Conservation (phyloP, 192 early-diverging fungal genomes). For the Backusella macrospora region DNA sequence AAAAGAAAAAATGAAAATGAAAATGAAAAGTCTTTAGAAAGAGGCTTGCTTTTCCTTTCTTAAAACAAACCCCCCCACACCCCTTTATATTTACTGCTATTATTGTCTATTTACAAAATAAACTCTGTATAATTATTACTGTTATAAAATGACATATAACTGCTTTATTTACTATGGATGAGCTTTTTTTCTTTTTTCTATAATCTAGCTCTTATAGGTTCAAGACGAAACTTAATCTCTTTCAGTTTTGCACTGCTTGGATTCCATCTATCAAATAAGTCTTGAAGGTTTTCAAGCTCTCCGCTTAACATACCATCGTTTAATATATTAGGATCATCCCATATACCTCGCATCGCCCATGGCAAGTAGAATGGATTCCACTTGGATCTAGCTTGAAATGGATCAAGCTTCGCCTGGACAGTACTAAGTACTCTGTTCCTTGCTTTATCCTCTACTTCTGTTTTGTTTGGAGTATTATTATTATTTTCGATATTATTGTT, state of each 20-base stretch:
- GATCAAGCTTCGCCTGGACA: slow-evolving; percentile 40
- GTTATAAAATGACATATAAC: not conserved
- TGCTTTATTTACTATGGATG: not conserved
- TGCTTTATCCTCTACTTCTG: not conserved
- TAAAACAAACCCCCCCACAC: not conserved
- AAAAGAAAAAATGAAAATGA: not conserved
- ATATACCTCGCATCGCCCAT: slow-evolving; percentile 88
- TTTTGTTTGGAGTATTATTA: not conserved
- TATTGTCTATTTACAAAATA: not conserved
- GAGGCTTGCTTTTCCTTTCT: not conserved
- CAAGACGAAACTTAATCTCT: slow-evolving; percentile 91
- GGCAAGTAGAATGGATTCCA: slow-evolving; percentile 92
- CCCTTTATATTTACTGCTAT: not conserved
- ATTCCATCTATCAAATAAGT: slow-evolving; percentile 81
- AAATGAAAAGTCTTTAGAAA: slow-evolving; percentile 4
- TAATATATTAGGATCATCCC: slow-evolving; percentile 68
- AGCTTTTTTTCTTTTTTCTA: slow-evolving; percentile 26
- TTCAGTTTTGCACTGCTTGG: slow-evolving; percentile 69
- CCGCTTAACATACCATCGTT: slow-evolving; percentile 50
- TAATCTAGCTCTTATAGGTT: slow-evolving; percentile 74
- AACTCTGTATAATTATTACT: not conserved
- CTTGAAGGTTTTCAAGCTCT: slow-evolving; percentile 71
- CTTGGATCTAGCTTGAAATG: slow-evolving; percentile 66
- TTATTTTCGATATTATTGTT: not conserved
- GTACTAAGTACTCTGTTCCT: not conserved